A percentile compares a stretch with the other conserved stretches of the same genome.
These are phyloP conservation scores for Gastrolobium villosum DNA, from an alignment of 306 rosid genomes.

Conservation along the genomic window DNA sequence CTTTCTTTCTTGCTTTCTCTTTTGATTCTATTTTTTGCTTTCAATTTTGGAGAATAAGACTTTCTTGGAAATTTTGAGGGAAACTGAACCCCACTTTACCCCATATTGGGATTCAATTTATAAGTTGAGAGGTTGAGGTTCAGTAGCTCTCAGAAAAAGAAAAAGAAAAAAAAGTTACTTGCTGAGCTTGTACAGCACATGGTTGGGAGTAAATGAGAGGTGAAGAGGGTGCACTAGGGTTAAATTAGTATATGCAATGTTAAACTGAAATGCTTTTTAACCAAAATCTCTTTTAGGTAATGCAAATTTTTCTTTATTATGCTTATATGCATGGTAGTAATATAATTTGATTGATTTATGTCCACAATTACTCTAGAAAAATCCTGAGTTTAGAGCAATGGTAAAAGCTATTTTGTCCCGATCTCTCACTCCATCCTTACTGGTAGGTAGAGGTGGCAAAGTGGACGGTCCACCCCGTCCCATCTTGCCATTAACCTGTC, in stretches of 20 bases:
- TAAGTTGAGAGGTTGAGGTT: conserved; percentile 51
- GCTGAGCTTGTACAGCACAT: conserved; percentile 64
- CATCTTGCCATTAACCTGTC: not conserved
- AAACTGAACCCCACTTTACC: conserved; percentile 47
- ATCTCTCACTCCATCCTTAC: too few species aligned
- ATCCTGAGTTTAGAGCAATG: too few species aligned
- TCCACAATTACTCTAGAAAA: too few species aligned
- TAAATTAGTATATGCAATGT: conserved; percentile 26
- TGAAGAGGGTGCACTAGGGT: not conserved
- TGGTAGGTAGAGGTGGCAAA: too few species aligned
- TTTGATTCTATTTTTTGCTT: not conserved
- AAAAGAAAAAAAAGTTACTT: conserved; percentile 26
- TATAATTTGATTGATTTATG: too few species aligned
- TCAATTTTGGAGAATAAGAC: conserved; percentile 29
- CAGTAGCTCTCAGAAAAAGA: conserved; percentile 33
- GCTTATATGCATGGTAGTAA: not conserved
- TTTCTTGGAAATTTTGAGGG: conserved; percentile 9
- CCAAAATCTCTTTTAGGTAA: conserved; percentile 11
- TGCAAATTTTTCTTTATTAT: not conserved
- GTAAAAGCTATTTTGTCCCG: not conserved
- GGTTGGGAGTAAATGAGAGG: conserved; percentile 29
- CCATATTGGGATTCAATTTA: conserved; percentile 45
- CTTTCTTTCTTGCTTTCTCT: conserved; percentile 4
- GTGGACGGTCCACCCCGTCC: too few species aligned
- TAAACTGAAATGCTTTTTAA: not conserved